These are phyloP conservation scores for Dactylonectria macrodidyma DNA, from an alignment of 2,329 filamentous ascomycete genomes.

Conservation along the genomic window DNA sequence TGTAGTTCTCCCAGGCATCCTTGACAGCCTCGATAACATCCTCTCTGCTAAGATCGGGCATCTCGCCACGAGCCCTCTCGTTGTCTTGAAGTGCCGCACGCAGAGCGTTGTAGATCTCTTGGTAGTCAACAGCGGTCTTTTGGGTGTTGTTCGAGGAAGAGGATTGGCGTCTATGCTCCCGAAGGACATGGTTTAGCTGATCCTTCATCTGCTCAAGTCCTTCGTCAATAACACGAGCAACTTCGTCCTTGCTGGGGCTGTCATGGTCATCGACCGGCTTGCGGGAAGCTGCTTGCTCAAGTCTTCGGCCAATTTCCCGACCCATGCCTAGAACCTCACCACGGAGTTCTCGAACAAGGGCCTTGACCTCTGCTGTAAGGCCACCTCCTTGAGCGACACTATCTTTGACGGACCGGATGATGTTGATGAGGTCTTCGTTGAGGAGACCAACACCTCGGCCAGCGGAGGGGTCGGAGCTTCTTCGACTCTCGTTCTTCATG, in stretches of 20 bases:
- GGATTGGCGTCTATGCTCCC: conserved; percentile 80
- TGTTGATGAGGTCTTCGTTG: conserved; percentile 84
- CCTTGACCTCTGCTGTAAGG: conserved; percentile 92
- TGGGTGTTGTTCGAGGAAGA: conserved; percentile 74
- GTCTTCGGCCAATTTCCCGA: conserved; percentile 86
- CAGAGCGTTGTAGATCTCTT: conserved; percentile 89
- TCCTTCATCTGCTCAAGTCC: conserved; percentile 86
- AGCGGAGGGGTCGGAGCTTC: conserved; percentile 60
- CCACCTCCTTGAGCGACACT: conserved; percentile 91
- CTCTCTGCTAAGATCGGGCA: conserved; percentile 75
- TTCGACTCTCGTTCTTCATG: conserved; percentile 60
- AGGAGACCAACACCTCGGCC: conserved; percentile 67
- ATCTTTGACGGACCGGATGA: conserved; percentile 90
- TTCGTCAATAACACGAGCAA: conserved; percentile 84
- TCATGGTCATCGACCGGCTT: conserved; percentile 63
- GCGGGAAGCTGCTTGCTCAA: conserved; percentile 76
- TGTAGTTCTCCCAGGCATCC: conserved; percentile 94
- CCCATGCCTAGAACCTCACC: conserved; percentile 97
- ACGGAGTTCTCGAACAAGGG: conserved; percentile 88
- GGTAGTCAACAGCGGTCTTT: conserved; percentile 77
- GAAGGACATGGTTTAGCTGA: conserved; percentile 85
- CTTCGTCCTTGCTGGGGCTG: conserved; percentile 74
- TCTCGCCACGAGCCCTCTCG: conserved; percentile 58
- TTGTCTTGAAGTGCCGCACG: conserved; percentile 80
- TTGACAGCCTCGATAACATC: conserved; percentile 89